phyloP scores from a whole-genome alignment of 805 yeast genomes.

The Ogataea ganodermae region DNA sequence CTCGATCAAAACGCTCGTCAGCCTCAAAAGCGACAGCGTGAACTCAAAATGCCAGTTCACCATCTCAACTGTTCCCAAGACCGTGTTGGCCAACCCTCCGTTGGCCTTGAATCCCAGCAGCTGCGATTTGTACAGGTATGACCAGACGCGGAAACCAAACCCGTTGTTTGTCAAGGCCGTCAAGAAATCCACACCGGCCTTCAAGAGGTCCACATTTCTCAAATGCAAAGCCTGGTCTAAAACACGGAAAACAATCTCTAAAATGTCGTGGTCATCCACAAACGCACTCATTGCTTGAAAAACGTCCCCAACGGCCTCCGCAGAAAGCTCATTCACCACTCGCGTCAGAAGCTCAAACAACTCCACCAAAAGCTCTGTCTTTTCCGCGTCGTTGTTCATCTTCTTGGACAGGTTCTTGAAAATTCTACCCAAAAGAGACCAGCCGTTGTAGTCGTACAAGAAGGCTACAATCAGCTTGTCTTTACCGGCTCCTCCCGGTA shows the following conservation, averaged over 20 bases:
- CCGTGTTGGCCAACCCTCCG: constrained; percentile 61
- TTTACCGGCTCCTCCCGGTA: constrained; percentile 43
- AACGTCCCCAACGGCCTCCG: constrained; percentile 29
- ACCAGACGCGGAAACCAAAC: constrained; percentile 74
- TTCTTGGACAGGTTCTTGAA: constrained; percentile 59
- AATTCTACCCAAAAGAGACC: constrained; percentile 82
- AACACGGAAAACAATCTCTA: constrained; percentile 63
- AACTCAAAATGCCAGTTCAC: constrained; percentile 67
- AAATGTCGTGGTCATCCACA: constrained; percentile 34
- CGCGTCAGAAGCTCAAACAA: constrained; percentile 53
- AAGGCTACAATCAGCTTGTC: constrained; percentile 54
- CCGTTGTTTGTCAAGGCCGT: constrained; percentile 44
- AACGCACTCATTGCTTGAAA: constrained; percentile 38
- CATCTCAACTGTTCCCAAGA: constrained; percentile 73
- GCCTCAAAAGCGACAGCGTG: constrained; percentile 58
- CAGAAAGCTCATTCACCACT: constrained; percentile 43
- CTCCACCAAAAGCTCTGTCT: constrained; percentile 43
- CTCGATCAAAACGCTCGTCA: constrained; percentile 54
- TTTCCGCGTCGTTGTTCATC: constrained; percentile 41
- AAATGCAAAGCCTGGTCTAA: constrained; percentile 67
- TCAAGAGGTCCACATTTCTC: constrained; percentile 48
- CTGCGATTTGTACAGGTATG: constrained; percentile 67
- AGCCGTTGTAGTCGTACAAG: constrained; percentile 75
- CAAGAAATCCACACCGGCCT: constrained; percentile 51
- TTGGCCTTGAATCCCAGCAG: constrained; percentile 61